Evolutionary conservation across 2,329 filamentous ascomycete genomes (phyloP).

Genomic region (Paraphoma sp.): DNA sequence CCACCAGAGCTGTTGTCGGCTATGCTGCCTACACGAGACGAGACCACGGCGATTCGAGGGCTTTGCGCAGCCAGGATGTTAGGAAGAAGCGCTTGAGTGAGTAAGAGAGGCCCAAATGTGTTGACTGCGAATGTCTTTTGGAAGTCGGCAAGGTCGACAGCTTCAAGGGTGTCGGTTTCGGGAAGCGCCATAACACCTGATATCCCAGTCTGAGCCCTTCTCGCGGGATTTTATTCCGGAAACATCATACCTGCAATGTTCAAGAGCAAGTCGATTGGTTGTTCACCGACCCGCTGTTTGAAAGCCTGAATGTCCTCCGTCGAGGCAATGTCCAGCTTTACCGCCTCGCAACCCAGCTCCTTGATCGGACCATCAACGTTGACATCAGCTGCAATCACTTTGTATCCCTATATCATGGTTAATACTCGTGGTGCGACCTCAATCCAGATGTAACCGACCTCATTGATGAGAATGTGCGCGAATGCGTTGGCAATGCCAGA

Average conservation of each 20-base stretch:
- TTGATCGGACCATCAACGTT: constrained; percentile 39
- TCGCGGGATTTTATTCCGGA: too few species aligned
- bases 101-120: constrained; percentile 53
- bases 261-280: constrained; percentile 46
- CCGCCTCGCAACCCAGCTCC: constrained; percentile 36
- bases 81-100: constrained; percentile 54
- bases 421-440: too few species aligned
- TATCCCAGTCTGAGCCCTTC: too few species aligned
- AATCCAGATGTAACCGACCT: constrained; percentile 28
- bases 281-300: constrained; percentile 33
- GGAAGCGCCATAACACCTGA: constrained; percentile 40
- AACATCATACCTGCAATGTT: constrained; percentile 49
- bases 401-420: constrained; percentile 25
- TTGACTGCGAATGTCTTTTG: constrained; percentile 52
- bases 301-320: constrained; percentile 45
- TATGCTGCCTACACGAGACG: constrained; percentile 53
- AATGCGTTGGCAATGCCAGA: constrained; percentile 51
- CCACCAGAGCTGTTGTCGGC: constrained; percentile 53
- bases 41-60: constrained; percentile 51
- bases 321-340: constrained; percentile 44
- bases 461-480: constrained; percentile 32
- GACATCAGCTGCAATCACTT: constrained; percentile 41
- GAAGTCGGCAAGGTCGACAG: constrained; percentile 37
- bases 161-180: constrained; percentile 43
- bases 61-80: constrained; percentile 43